Conservation (phyloP, 345 rosid genomes). For the Orychophragmus violaceus region DNA sequence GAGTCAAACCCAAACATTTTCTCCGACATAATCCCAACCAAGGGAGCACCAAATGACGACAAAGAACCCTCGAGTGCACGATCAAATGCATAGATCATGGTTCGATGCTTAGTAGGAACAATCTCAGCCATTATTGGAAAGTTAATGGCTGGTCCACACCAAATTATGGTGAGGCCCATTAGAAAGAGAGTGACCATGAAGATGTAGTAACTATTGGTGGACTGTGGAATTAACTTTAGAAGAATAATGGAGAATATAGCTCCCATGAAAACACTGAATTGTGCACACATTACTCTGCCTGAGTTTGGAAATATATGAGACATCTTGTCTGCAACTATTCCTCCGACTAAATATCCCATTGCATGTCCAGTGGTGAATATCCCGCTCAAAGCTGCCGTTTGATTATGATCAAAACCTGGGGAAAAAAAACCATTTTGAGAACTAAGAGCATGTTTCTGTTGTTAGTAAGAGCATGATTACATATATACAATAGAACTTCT, state of each 20-base stretch:
- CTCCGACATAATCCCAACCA: conserved; percentile 88
- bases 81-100: conserved; percentile 88
- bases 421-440: neutral
- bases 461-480: no score
- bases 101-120: conserved; percentile 72
- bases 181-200: conserved; percentile 55
- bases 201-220: conserved; percentile 48
- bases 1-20: conserved; percentile 62
- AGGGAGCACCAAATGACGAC: conserved; percentile 84
- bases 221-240: conserved; percentile 62
- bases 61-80: conserved; percentile 81
- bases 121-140: conserved; percentile 87
- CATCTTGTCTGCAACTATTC: conserved; percentile 62
- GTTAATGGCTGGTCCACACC: conserved; percentile 75
- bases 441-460: neutral
- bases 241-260: conserved; percentile 72
- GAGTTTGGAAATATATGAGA: conserved; percentile 54
- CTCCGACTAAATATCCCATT: conserved; percentile 63
- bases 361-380: conserved; percentile 70
- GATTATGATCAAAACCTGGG: conserved; percentile 73
- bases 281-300: conserved; percentile 84
- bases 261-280: conserved; percentile 85
- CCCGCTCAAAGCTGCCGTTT: conserved; percentile 58
- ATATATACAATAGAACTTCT: no score
- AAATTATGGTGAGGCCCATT: conserved; percentile 80